A percentile compares a stretch with the other conserved stretches of the same genome.
phyloP scores from a whole-genome alignment of 2,329 filamentous ascomycete species.

The Colletotrichum theobromicola region DNA sequence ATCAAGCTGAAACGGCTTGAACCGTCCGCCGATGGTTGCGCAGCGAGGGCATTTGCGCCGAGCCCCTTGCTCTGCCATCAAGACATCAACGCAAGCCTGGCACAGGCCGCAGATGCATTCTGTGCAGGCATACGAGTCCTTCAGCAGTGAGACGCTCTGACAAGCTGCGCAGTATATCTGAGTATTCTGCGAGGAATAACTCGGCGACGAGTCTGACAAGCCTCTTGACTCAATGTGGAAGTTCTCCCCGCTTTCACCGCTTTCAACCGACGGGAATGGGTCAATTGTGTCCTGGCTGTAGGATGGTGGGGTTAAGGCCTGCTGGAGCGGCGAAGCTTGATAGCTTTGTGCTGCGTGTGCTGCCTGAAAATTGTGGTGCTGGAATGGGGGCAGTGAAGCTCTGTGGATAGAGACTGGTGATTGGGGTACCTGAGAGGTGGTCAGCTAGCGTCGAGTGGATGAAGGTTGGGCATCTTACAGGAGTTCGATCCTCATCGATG shows the following conservation, averaged over 20 bases:
- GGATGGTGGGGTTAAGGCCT: slow-evolving; percentile 84
- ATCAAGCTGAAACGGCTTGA: slow-evolving; percentile 86
- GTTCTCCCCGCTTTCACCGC: slow-evolving; percentile 73
- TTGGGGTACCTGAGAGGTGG: slow-evolving; percentile 58
- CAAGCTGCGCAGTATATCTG: slow-evolving; percentile 95
- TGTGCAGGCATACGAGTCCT: slow-evolving; percentile 90
- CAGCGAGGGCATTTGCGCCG: slow-evolving; percentile 80
- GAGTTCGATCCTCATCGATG: slow-evolving; percentile 88
- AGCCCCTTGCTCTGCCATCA: slow-evolving; percentile 78
- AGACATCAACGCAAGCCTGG: slow-evolving; percentile 81
- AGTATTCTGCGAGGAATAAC: slow-evolving; percentile 74
- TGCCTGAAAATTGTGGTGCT: slow-evolving; percentile 63
- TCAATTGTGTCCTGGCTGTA: slow-evolving; percentile 72
- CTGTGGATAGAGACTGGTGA: slow-evolving; percentile 69
- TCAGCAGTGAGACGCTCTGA: slow-evolving; percentile 75
- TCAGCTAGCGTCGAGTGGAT: neutral
- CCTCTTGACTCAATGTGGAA: slow-evolving; percentile 73
- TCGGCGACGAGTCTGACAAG: slow-evolving; percentile 73
- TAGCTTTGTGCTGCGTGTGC: slow-evolving; percentile 62
- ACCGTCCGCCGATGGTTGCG: slow-evolving; percentile 78
- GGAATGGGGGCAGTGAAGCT: slow-evolving; percentile 65
- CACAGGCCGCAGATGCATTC: slow-evolving; percentile 96
- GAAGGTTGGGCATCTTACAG: slow-evolving; percentile 59
- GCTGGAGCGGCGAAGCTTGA: slow-evolving; percentile 88
- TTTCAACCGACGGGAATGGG: slow-evolving; percentile 89